Evolutionary conservation across 179 eudicot genomes (phyloP).

Genomic region (Drosera spatulata): DNA sequence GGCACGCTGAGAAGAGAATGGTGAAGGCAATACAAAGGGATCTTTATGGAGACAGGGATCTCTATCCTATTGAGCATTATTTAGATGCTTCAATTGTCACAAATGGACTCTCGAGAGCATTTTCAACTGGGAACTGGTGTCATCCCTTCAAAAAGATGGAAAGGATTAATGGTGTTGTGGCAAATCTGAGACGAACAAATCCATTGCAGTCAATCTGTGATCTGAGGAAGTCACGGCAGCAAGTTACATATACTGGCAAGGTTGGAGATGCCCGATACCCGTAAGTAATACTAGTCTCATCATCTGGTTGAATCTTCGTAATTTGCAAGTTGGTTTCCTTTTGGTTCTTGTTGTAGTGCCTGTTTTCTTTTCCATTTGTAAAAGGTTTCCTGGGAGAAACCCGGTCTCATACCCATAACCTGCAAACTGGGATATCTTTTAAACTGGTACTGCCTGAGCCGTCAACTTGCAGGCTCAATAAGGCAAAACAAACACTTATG

Average conservation of each 20-base stretch:
- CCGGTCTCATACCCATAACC: too few species aligned
- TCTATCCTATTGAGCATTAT: conserved; percentile 58
- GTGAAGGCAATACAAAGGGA: conserved; percentile 81
- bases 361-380: too few species aligned
- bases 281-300: conserved; percentile 30
- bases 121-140: conserved; percentile 83
- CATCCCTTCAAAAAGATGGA: conserved; percentile 73
- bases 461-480: too few species aligned
- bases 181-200: conserved; percentile 76
- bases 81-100: conserved; percentile 83
- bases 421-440: too few species aligned
- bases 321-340: too few species aligned
- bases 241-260: conserved; percentile 79
- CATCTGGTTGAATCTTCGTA: too few species aligned
- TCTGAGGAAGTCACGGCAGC: conserved; percentile 86
- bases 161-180: conserved; percentile 73
- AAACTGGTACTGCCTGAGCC: too few species aligned
- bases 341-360: too few species aligned
- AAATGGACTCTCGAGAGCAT: conserved; percentile 81
- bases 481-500: too few species aligned
- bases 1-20: conserved; percentile 91
- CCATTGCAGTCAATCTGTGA: conserved; percentile 76
- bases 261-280: conserved; percentile 99
- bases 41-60: conserved; percentile 58
- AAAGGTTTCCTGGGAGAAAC: too few species aligned